These are phyloP conservation scores for Paraconiothyrium brasiliense DNA, from an alignment of 2,329 filamentous ascomycete species.

Conservation along the genomic window DNA sequence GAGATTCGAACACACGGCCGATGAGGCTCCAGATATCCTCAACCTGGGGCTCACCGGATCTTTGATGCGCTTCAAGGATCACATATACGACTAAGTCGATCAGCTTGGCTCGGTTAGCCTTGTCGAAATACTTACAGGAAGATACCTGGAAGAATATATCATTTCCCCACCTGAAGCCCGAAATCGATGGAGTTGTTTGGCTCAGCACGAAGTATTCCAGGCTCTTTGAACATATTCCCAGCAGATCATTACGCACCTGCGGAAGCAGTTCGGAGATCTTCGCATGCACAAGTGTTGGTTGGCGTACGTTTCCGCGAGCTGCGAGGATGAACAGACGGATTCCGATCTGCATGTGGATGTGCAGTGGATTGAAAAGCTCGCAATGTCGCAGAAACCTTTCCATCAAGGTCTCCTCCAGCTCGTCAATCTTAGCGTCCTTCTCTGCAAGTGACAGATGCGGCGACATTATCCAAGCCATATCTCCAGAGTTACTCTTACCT, in stretches of 20 bases:
- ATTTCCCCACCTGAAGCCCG: not conserved
- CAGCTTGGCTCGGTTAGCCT: not conserved
- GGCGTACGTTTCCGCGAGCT: not conserved
- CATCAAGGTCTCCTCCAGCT: not conserved
- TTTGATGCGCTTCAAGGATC: not conserved
- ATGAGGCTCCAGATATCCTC: not conserved
- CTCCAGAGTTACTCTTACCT: not conserved
- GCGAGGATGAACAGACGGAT: not conserved
- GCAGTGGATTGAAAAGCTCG: slow-evolving; percentile 1
- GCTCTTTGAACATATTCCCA: not conserved
- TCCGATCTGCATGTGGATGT: not conserved
- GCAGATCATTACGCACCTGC: not conserved
- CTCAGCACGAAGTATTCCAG: not conserved
- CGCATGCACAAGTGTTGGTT: not conserved
- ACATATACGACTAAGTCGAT: not conserved
- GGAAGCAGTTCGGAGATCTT: slow-evolving; percentile 1
- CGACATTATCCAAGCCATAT: not conserved
- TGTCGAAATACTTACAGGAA: not conserved
- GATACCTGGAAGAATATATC: not conserved
- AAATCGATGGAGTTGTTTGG: not conserved
- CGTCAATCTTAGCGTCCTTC: not conserved
- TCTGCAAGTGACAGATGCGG: slow-evolving; percentile 1
- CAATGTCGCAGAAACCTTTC: not conserved
- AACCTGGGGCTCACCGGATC: not conserved
- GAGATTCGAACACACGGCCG: not conserved